Evolutionary conservation across 2,329 filamentous ascomycete genomes (phyloP), one percentile per base, ranked within the genome.

Genomic region (Sclerotinia spermophila): DNA sequence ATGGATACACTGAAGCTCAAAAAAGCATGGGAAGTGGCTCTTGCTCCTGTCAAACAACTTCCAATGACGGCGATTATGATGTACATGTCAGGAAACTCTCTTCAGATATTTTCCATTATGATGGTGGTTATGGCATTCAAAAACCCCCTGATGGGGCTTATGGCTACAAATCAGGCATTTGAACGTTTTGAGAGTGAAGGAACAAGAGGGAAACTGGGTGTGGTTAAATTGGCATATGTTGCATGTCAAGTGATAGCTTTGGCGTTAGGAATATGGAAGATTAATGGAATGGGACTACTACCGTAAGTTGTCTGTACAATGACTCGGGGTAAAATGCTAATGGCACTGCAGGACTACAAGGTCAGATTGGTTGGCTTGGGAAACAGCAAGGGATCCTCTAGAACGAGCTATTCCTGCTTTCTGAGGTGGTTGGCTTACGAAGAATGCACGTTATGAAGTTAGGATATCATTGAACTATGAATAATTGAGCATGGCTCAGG

Each of bases 41-140:
- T 99, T 62, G 95, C 91, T 2, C 96, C 96, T 0, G 91, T 96
- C 73, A 99, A 99, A 84, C 90, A 91, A 80, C 86, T 99, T 61
- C 96, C 96, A 71, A 99, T 99, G 96, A 98, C 96, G 71, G 94
- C 91, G 74, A 95, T 99, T 81, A 97, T 97, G 90, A 98, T 98
- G 94, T 99, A 99, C 86, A 99, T 99, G 96, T 96, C 95, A 44
- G 96, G 96, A 78, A 99, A 98, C 83, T 94, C 93, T 73, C 88
- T 99, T 61, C 96, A 99, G 81, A 98, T 99, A 75, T 99, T 99
- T 85, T 96, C 92, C 82, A 98, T 99, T 82, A 98, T 98, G 93
- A 99, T 98, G 94, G 95, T 98, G 27, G 94, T 95, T 78, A 98
- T 97, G 92, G 90, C 97, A 60, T 99, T 99, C 86, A 98, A 98